Base-by-base conservation (phyloP, 2,329 filamentous ascomycete species). In the Arthroderma sp. region DNA sequence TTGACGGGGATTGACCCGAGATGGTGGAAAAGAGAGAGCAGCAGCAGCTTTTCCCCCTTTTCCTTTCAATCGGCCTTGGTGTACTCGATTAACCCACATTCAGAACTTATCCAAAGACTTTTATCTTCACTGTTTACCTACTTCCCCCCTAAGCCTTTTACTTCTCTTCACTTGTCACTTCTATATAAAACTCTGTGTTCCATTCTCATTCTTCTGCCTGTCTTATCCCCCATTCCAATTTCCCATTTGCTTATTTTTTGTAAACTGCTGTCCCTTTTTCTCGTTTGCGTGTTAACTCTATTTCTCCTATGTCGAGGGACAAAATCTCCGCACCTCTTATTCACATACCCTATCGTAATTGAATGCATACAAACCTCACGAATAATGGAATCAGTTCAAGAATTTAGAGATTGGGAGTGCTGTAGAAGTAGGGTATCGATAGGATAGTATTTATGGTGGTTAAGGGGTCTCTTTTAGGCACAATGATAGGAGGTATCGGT, bases 321-420 rank as follows among this genome's bases (percentile, higher is more conserved):
- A 44, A 51, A 51, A 17, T 51, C 54, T 41, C 53, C 15, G 6
- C 37, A 13, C 38, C 21, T 43, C 11, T 35, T 33, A 43, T 33
- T 19, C 25, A 44, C 54, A 33, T 55, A 39, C 54, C 54, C 37
- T 23, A 38, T 23, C 31, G 37, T 25, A 51, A 51, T 33, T 33
- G 44, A 51, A 33, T 33, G 33, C 25, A 39, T 54, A 38, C 33
- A 21, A 13, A 38, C 21, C 49, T 38, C 35, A 54, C 25, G 52
- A 54, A 54, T 54, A 54, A 54, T 54, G 31, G 49, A 54, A 54
- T 15, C 17, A 54, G 19, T 38, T 33, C 25, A 44, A 44, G 11
- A 31, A 31, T 31, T 31, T 31, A 31, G 28, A 31, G 7, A 31
- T 31, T 7, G 3, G 28, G 28, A 31, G 28, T 31, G 28, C 28